Conservation (phyloP, 2,329 filamentous ascomycete genomes). For the Coniella lustricola region DNA sequence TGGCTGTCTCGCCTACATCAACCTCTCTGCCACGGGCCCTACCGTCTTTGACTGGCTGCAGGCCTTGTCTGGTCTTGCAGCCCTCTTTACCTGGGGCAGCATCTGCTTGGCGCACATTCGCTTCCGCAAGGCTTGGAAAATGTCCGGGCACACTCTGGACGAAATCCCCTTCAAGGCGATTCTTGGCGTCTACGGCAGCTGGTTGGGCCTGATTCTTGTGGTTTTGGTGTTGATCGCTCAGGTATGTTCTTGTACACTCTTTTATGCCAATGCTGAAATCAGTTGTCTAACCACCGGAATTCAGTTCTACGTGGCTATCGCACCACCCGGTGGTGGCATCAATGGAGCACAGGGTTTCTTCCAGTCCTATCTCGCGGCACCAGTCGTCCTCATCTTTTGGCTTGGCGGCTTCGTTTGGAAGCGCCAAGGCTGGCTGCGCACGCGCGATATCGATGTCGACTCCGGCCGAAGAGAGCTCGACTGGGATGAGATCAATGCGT, state of each 20-base stretch:
- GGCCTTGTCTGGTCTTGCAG: constrained; percentile 56
- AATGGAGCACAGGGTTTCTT: constrained; percentile 43
- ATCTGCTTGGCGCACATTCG: constrained; percentile 64
- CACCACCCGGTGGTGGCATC: constrained; percentile 22
- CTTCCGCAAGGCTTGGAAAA: constrained; percentile 57
- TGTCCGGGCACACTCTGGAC: constrained; percentile 54
- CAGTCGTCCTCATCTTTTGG: constrained; percentile 49
- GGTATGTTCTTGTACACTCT: constrained; percentile 18
- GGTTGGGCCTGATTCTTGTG: constrained; percentile 52
- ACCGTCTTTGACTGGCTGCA: constrained; percentile 60
- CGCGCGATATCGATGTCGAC: constrained; percentile 60
- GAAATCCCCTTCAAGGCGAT: constrained; percentile 61
- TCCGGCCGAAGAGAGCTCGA: constrained; percentile 55
- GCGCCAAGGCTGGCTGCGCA: constrained; percentile 48
- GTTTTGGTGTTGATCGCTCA: constrained; percentile 50
- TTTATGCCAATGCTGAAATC: too few relatives aligned
- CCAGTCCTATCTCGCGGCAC: constrained; percentile 45
- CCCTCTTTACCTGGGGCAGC: constrained; percentile 63
- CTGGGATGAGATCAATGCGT: constrained; percentile 49
- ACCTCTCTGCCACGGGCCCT: constrained; percentile 35
- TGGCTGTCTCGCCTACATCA: constrained; percentile 44
- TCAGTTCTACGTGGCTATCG: constrained; percentile 38
- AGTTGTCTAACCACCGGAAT: not conserved
- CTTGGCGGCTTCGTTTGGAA: constrained; percentile 56
- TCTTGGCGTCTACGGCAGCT: constrained; percentile 57